Evolutionary conservation across 352 stramenopile species (phyloP), one percentile per base, ranked within the genome.

Genomic region (Pythium pyrilobum): DNA sequence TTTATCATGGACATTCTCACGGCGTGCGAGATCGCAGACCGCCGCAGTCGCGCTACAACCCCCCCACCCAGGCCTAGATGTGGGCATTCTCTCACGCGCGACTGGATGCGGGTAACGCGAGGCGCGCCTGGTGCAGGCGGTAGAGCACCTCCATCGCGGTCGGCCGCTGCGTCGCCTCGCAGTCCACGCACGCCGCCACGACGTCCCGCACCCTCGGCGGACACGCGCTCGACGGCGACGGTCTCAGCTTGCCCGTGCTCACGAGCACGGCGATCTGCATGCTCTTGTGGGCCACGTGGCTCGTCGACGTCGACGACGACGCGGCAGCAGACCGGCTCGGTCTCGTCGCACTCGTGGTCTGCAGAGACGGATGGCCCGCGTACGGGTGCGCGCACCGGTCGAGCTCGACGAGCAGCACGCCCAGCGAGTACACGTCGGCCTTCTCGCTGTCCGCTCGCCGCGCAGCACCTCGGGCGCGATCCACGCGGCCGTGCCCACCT

Each of bases 41-140:
- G 33, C 23, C 38, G 48, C 74, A 87, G 51, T 62, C 69, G 2
- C 48, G 80, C 51, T 87, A 87, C 67, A 81, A 81, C 47, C 38
- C 86, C 24, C 56, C 86, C 7, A 41, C 36, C 16, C 36, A n/a
- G n/a, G n/a, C n/a, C n/a, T n/a, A n/a, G n/a, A n/a, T n/a, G n/a
- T n/a, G n/a, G n/a, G n/a, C n/a, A n/a, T n/a, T n/a, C n/a, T n/a
- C n/a, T n/a, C n/a, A n/a, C n/a, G n/a, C n/a, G n/a, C n/a, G n/a
- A n/a, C n/a, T n/a, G n/a, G n/a, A n/a, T n/a, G n/a, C n/a, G n/a
- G n/a, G n/a, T n/a, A n/a, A n/a, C n/a, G n/a, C n/a, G n/a, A n/a
- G n/a, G n/a, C n/a, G n/a, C n/a, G n/a, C n/a, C n/a, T n/a, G n/a
- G n/a, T n/a, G n/a, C n/a, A n/a, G n/a, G n/a, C n/a, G n/a, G n/a